These are phyloP conservation scores for Tolypocladium tropicale DNA, from an alignment of 2,329 filamentous ascomycete species.

Conservation along the genomic window DNA sequence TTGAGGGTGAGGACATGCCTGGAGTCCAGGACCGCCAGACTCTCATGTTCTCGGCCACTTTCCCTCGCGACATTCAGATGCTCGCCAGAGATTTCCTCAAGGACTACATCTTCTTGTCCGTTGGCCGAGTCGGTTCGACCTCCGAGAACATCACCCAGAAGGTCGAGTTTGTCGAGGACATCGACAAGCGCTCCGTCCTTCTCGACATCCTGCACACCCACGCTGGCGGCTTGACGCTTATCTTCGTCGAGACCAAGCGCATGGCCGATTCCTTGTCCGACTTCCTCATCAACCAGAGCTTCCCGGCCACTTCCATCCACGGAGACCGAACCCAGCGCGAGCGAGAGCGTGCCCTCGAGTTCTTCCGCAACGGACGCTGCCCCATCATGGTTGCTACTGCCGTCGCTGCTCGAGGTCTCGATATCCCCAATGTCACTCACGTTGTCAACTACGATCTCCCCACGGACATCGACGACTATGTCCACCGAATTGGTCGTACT, in stretches of 20 bases:
- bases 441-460: conserved; percentile 99
- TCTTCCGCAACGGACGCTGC: conserved; percentile 93
- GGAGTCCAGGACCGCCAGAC: conserved; percentile 75
- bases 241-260: conserved; percentile 99
- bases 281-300: conserved; percentile 96
- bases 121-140: conserved; percentile 95
- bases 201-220: conserved; percentile 96
- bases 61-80: conserved; percentile 98
- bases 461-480: conserved; percentile 96
- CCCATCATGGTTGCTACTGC: conserved; percentile 95
- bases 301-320: conserved; percentile 97
- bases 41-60: conserved; percentile 99
- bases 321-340: conserved; percentile 97
- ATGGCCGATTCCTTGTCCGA: conserved; percentile 98
- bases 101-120: conserved; percentile 98
- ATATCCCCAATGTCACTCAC: conserved; percentile 94
- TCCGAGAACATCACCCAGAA: conserved; percentile 99
- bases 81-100: conserved; percentile 97
- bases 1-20: conserved; percentile 98
- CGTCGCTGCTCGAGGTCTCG: conserved; percentile 81
- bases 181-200: conserved; percentile 94
- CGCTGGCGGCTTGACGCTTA: conserved; percentile 78
- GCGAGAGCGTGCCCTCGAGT: conserved; percentile 94
- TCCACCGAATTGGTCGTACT: conserved; percentile 98
- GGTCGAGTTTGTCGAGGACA: conserved; percentile 93